A percentile compares a stretch with the other conserved stretches of the same genome.
Evolutionary conservation across 2,329 filamentous ascomycete genomes (phyloP).

Genomic region (Chrysosphaeria jannelii): DNA sequence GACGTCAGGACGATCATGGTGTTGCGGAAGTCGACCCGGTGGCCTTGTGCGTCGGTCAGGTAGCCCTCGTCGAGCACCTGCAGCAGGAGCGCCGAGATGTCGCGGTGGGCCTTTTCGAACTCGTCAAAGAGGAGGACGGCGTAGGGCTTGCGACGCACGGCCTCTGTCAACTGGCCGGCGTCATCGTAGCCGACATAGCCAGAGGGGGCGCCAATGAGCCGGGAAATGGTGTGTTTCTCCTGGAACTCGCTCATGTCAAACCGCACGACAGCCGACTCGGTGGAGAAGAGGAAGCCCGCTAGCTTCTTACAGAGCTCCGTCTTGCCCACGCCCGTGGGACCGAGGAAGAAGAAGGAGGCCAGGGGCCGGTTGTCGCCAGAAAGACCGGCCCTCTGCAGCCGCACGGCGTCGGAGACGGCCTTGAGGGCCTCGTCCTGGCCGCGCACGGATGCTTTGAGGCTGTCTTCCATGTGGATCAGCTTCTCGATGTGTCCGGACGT

Average conservation of each 20-base stretch:
- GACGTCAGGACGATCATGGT: conserved; percentile 91
- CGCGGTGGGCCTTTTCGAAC: conserved; percentile 89
- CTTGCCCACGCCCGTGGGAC: conserved; percentile 88
- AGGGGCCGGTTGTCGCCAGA: conserved; percentile 76
- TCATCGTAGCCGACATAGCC: conserved; percentile 95
- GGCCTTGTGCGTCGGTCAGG: conserved; percentile 79
- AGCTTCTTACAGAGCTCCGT: conserved; percentile 94
- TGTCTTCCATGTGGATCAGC: conserved; percentile 85
- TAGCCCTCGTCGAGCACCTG: conserved; percentile 93
- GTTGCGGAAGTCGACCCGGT: conserved; percentile 90
- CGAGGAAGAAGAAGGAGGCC: conserved; percentile 92
- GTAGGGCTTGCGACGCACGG: conserved; percentile 80
- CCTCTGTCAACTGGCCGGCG: conserved; percentile 83
- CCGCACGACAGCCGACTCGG: conserved; percentile 63
- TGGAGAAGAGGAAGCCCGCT: conserved; percentile 76
- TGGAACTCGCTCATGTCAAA: conserved; percentile 98
- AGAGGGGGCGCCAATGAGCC: conserved; percentile 74
- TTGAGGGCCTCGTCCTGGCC: conserved; percentile 85
- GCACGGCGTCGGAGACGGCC: conserved; percentile 73
- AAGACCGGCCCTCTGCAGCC: conserved; percentile 74
- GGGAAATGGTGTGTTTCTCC: conserved; percentile 84
- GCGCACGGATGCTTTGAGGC: conserved; percentile 50
- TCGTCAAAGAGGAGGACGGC: conserved; percentile 88
- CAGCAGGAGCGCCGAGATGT: conserved; percentile 72
- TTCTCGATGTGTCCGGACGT: conserved; percentile 88